Percentiles rank a stretch among this genome's conserved stretches.
Evolutionary conservation across 345 rosid species (phyloP).

Genomic region (Euphorbia pulcherrima): DNA sequence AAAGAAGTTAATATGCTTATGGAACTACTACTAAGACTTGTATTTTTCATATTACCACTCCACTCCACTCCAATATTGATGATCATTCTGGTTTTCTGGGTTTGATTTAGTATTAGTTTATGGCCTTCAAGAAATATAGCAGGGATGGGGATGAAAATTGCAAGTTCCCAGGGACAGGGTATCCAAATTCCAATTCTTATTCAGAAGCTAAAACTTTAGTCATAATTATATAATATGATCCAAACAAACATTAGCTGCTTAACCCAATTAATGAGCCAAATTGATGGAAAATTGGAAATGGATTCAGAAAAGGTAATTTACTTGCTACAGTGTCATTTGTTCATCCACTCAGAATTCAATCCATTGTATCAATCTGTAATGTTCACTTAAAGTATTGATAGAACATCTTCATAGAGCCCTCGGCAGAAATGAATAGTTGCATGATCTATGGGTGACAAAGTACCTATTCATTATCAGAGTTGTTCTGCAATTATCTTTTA

Average conservation of each 20-base stretch:
- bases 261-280: not conserved
- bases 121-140: not conserved
- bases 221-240: not conserved
- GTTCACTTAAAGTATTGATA: not conserved
- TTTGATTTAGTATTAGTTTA: not conserved
- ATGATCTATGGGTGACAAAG: not conserved
- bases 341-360: not conserved
- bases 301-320: not conserved
- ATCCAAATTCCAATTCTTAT: conserved; percentile 8
- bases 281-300: not conserved
- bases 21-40: not conserved
- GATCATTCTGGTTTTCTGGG: not conserved
- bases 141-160: not conserved
- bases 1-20: not conserved
- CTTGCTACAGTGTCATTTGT: not conserved
- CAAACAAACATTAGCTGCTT: not conserved
- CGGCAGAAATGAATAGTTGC: conserved; percentile 5
- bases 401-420: not conserved
- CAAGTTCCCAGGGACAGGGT: not conserved
- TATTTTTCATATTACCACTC: not conserved
- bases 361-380: not conserved
- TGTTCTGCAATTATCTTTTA: too few relatives aligned
- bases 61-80: conserved; percentile 2
- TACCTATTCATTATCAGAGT: not conserved
- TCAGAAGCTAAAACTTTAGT: not conserved